Evolutionary conservation across 306 rosid species (phyloP), one percentile per base, ranked within the genome.

Genomic region (Gleditsia sinensis): DNA sequence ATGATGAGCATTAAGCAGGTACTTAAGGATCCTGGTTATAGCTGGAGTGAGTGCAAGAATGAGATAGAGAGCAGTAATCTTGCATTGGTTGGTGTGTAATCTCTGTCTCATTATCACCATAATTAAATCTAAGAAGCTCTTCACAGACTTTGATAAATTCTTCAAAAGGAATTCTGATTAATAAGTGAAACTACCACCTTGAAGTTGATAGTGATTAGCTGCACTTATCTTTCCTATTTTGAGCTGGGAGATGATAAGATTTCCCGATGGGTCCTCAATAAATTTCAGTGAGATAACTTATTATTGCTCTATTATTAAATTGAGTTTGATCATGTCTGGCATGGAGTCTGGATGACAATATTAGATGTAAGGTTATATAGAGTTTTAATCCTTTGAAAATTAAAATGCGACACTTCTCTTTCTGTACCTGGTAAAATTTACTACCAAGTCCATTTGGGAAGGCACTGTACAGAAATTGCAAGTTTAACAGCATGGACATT

Each of bases 11-110:
- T 82, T 57, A 89, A 89, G 58, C 75, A 76, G 75, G 80, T 91
- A 24, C 67, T 13, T 13, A 91, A 91, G 83, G 75, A 83, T 77
- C 91, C 92, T 24, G 95, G 97, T 72, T 89, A 80, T 78, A 91
- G 97, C 84, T 76, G 90, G 90, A 86, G 86, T 24, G 90, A 86
- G 59, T 46, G 36, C 68, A 80, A 73, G 67, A 75, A 79, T 50
- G 84, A 45, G 65, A 55, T 51, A 58, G 73, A 64, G 69, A 55
- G 49, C 79, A 58, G 68, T 53, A 20, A 77, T 48, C 49, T 17
- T 73, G 23, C 46, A 24, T 19, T 67, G 66, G 55, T 66, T 60
- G 67, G 67, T 10, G 37, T 21, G 19, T 27, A 32, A 61, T 76
- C 53, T 59, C 37, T 9, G 51, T 62, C 30, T 68, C 69, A 64